Percentiles rank a stretch among this genome's conserved stretches.
phyloP scores from a whole-genome alignment of 306 rosid genomes.

The Senna siamea region DNA sequence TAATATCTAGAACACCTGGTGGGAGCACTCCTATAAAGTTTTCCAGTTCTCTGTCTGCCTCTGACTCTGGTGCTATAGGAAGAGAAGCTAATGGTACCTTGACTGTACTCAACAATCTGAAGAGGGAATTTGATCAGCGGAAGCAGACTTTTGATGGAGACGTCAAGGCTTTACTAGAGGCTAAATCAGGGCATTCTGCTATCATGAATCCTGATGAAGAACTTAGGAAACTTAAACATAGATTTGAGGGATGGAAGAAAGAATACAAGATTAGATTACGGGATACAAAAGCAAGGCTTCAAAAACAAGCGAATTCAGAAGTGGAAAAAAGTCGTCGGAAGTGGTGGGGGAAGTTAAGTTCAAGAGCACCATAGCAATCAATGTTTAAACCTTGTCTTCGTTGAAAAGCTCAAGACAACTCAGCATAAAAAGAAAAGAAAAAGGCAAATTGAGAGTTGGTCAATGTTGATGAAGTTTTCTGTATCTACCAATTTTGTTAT shows the following conservation, averaged over 20 bases:
- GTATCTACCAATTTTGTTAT: slow-evolving; percentile 57
- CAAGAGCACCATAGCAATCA: slow-evolving; percentile 37
- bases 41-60: slow-evolving; percentile 45
- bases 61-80: slow-evolving; percentile 54
- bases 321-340: slow-evolving; percentile 62
- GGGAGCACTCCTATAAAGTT: slow-evolving; percentile 67
- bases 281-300: slow-evolving; percentile 66
- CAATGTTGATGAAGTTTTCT: slow-evolving; percentile 32
- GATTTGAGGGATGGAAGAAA: slow-evolving; percentile 89
- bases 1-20: slow-evolving; percentile 75
- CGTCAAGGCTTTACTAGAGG: slow-evolving; percentile 62
- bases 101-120: slow-evolving; percentile 62
- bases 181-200: slow-evolving; percentile 57
- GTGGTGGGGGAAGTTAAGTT: slow-evolving; percentile 84
- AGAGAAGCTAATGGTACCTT: slow-evolving; percentile 66
- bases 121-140: slow-evolving; percentile 82
- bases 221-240: slow-evolving; percentile 62
- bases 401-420: slow-evolving; percentile 38
- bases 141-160: slow-evolving; percentile 68
- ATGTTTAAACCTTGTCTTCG: slow-evolving; percentile 25
- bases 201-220: slow-evolving; percentile 61
- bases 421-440: not conserved
- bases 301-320: slow-evolving; percentile 57
- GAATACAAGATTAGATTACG: slow-evolving; percentile 80
- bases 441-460: slow-evolving; percentile 32